Conservation (phyloP, 345 rosid genomes). For the Zanthoxylum bungeanum region DNA sequence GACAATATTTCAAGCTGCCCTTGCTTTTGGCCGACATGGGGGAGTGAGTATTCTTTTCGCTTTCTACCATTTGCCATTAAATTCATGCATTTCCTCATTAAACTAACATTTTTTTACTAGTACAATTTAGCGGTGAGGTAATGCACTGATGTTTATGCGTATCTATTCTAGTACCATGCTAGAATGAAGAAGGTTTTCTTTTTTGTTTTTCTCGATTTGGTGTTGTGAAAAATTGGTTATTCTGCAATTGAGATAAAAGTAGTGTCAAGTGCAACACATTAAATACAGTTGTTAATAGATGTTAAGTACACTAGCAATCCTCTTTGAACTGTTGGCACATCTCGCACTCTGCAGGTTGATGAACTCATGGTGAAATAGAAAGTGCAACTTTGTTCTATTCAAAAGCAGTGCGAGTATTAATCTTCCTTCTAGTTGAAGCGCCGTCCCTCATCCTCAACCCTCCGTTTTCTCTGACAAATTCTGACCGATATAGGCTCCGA, state of each 20-base stretch:
- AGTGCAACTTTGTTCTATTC: slow-evolving; percentile 59
- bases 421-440: slow-evolving; percentile 87
- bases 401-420: slow-evolving; percentile 66
- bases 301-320: background rate
- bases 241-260: background rate
- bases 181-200: background rate
- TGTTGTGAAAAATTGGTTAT: background rate
- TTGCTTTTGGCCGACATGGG: slow-evolving; percentile 69
- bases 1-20: slow-evolving; percentile 87
- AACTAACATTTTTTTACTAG: background rate
- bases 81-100: background rate
- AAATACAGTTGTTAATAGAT: background rate
- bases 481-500: slow-evolving; percentile 64
- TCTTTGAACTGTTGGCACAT: background rate
- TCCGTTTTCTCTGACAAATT: slow-evolving; percentile 84
- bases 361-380: slow-evolving; percentile 68
- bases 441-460: slow-evolving; percentile 85
- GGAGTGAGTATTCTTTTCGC: slow-evolving; percentile 54
- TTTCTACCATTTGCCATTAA: background rate
- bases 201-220: background rate
- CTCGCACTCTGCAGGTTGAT: slow-evolving; percentile 64
- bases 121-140: background rate
- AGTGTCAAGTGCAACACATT: background rate
- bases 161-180: background rate
- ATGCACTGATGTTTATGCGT: background rate